phyloP scores from a whole-genome alignment of 352 stramenopile genomes.

The Globisporangium heterothallicum region DNA sequence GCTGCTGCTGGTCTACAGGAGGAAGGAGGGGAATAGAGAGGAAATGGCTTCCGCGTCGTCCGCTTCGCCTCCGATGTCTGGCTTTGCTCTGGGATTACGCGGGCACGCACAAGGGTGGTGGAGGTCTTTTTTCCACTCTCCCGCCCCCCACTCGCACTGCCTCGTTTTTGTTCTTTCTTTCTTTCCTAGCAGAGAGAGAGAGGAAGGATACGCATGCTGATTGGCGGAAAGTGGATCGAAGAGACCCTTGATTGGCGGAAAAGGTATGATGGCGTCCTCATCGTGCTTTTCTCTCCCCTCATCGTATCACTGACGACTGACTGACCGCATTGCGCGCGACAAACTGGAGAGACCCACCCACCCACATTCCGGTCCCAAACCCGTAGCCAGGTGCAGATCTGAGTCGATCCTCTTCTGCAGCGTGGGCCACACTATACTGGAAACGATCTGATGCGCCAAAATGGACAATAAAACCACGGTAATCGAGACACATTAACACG shows the following conservation, averaged over 20 bases:
- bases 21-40: neutral
- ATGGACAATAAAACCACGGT: too few species aligned
- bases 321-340: too few species aligned
- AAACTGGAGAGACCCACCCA: too few species aligned
- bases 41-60: constrained; percentile 6
- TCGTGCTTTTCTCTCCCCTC: neutral
- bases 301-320: neutral
- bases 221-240: neutral
- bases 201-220: neutral
- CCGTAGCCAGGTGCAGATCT: neutral
- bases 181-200: neutral
- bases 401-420: too few species aligned
- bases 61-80: neutral
- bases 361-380: too few species aligned
- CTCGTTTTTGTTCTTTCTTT: neutral
- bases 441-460: too few species aligned
- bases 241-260: too few species aligned
- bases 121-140: neutral
- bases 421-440: too few species aligned
- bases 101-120: neutral
- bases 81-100: constrained; percentile 2
- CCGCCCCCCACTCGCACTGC: neutral
- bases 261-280: too few species aligned
- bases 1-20: neutral
- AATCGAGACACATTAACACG: too few species aligned